These are phyloP conservation scores for Fragosphaeria purpurea DNA, from an alignment of 2,329 filamentous ascomycete species.

Conservation along the genomic window DNA sequence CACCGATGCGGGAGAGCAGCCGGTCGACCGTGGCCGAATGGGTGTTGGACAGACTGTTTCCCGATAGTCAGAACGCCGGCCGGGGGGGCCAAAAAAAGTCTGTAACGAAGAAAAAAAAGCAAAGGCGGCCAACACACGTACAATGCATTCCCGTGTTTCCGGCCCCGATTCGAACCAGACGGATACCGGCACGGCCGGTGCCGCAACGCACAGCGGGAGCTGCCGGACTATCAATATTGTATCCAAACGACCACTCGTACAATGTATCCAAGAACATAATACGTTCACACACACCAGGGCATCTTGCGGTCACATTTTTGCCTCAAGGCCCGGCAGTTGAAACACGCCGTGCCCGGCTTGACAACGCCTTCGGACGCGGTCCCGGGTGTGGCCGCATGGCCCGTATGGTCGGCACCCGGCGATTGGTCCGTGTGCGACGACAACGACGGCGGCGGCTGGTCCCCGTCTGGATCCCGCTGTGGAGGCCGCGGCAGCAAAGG, in stretches of 20 bases:
- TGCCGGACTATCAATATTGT: neutral
- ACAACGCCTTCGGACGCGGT: neutral
- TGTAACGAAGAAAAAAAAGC: neutral
- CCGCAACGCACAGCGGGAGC: slow-evolving; percentile 9
- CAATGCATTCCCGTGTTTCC: slow-evolving; percentile 15
- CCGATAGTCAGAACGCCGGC: neutral
- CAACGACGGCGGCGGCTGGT: no score
- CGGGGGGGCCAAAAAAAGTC: no score
- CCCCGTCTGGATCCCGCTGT: no score
- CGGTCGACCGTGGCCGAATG: slow-evolving; percentile 16
- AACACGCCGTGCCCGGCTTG: slow-evolving; percentile 13
- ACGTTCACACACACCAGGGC: slow-evolving; percentile 7
- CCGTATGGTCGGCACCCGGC: no score
- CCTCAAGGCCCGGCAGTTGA: slow-evolving; percentile 12
- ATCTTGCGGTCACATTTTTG: slow-evolving; percentile 13
- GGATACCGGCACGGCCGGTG: slow-evolving; percentile 13
- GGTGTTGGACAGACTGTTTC: slow-evolving; percentile 7
- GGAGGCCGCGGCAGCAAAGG: no score
- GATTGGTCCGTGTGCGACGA: no score
- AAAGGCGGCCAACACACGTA: neutral
- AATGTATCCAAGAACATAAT: no score
- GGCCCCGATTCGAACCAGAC: slow-evolving; percentile 12
- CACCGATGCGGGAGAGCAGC: slow-evolving; percentile 16
- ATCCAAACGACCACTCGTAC: neutral
- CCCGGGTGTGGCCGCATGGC: no score